These are phyloP conservation scores for Lophiostoma macrostomum DNA, from an alignment of 495 filamentous ascomycete species.

Conservation along the genomic window DNA sequence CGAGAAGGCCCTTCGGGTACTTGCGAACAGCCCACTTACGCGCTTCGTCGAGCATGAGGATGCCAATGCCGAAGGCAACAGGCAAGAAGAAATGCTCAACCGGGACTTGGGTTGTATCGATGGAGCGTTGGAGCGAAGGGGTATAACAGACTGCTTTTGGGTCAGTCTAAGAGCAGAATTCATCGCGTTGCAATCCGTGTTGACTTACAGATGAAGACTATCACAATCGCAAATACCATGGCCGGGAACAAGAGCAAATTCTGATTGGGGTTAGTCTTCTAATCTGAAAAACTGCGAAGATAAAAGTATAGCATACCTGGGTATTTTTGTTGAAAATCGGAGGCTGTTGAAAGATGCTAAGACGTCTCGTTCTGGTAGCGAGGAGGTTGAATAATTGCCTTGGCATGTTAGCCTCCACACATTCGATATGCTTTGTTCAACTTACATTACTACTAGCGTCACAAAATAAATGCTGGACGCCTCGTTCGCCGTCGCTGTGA, in stretches of 20 bases:
- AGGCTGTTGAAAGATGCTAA: slow-evolving; percentile 64
- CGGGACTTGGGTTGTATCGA: slow-evolving; percentile 56
- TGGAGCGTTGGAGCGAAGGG: slow-evolving; percentile 46
- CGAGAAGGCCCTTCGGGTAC: slow-evolving; percentile 48
- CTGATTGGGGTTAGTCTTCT: slow-evolving; percentile 43
- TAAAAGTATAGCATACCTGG: not conserved
- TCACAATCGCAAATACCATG: slow-evolving; percentile 58
- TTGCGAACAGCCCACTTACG: slow-evolving; percentile 54
- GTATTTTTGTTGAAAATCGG: slow-evolving; percentile 53
- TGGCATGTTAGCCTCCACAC: slow-evolving; percentile 6
- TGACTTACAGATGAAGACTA: slow-evolving; percentile 36
- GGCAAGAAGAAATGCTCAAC: slow-evolving; percentile 67
- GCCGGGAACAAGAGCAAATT: slow-evolving; percentile 65
- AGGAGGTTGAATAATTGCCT: slow-evolving; percentile 72
- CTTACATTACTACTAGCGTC: slow-evolving; percentile 66
- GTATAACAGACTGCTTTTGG: slow-evolving; percentile 22
- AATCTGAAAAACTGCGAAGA: not conserved
- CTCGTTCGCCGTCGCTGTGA: slow-evolving; percentile 50
- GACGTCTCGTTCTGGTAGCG: slow-evolving; percentile 59
- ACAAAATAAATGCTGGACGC: slow-evolving; percentile 70
- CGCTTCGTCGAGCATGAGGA: slow-evolving; percentile 57
- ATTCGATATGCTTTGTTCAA: not conserved
- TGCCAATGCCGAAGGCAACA: slow-evolving; percentile 57
- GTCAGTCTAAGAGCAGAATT: slow-evolving; percentile 4
- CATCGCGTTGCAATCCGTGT: slow-evolving; percentile 42